Conservation (phyloP, 1,284 basidiomycete genomes). For the Inonotus hispidus region DNA sequence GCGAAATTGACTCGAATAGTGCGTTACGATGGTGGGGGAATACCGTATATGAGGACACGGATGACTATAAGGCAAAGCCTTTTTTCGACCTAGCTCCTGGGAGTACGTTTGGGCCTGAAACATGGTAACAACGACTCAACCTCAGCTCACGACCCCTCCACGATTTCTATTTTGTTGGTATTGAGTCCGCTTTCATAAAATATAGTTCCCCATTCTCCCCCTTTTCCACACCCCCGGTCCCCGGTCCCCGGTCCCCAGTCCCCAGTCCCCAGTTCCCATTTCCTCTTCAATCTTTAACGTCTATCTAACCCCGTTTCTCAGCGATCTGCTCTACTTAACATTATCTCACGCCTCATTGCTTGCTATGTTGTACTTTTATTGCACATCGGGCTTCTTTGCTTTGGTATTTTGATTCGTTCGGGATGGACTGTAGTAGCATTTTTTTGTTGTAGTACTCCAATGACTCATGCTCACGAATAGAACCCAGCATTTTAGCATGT, state of each 20-base stretch:
- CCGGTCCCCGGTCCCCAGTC: background rate
- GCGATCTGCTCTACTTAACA: background rate
- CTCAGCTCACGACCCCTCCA: background rate
- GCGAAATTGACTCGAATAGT: conserved; percentile 23
- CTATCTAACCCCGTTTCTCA: background rate
- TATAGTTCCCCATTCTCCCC: background rate
- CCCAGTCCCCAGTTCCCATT: background rate
- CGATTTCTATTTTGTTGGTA: background rate
- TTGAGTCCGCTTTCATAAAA: background rate
- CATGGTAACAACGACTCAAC: background rate
- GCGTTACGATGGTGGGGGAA: conserved; percentile 28
- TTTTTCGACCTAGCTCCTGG: background rate
- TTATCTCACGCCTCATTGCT: background rate
- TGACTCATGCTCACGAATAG: background rate
- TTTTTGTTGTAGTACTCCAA: background rate
- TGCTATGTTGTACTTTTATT: background rate
- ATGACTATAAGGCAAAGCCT: conserved; percentile 11
- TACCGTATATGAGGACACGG: conserved; percentile 21
- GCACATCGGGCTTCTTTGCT: background rate
- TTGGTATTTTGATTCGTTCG: background rate
- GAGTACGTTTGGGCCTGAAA: background rate
- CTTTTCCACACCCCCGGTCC: background rate
- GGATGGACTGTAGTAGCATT: background rate
- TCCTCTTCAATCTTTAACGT: too few species aligned
- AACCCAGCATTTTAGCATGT: background rate